These are phyloP conservation scores for Plectosphaerella plurivora DNA, from an alignment of 2,329 filamentous ascomycete species.

Conservation along the genomic window DNA sequence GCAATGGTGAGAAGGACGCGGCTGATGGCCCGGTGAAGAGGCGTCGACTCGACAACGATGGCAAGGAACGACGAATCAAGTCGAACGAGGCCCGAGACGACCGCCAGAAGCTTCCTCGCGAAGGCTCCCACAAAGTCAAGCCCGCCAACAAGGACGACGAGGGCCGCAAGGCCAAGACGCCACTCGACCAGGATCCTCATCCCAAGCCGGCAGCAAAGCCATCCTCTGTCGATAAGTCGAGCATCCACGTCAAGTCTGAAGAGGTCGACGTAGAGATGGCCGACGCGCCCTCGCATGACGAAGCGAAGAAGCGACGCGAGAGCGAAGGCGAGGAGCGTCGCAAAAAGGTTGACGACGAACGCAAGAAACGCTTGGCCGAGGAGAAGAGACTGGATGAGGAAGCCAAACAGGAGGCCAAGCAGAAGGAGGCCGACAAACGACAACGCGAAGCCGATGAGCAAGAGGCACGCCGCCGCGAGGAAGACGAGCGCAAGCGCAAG, in stretches of 20 bases:
- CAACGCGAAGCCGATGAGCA: slow-evolving; percentile 15
- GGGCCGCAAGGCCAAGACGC: slow-evolving; percentile 32
- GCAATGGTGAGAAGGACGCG: slow-evolving; percentile 48
- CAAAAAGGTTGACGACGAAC: slow-evolving; percentile 20
- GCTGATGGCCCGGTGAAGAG: slow-evolving; percentile 49
- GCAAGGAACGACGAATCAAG: slow-evolving; percentile 43
- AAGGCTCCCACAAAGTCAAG: slow-evolving; percentile 18
- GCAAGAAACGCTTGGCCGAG: slow-evolving; percentile 16
- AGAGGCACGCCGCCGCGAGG: slow-evolving; percentile 21
- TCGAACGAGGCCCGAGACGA: slow-evolving; percentile 40
- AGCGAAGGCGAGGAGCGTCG: slow-evolving; percentile 24
- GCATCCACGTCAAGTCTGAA: slow-evolving; percentile 54
- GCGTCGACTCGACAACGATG: slow-evolving; percentile 51
- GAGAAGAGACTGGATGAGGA: slow-evolving; percentile 32
- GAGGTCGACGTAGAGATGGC: slow-evolving; percentile 53
- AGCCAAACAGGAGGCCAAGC: slow-evolving; percentile 17
- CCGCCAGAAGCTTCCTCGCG: slow-evolving; percentile 14
- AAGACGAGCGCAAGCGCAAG: slow-evolving; percentile 23
- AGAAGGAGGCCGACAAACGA: slow-evolving; percentile 12
- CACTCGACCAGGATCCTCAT: slow-evolving; percentile 18
- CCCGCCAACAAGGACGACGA: slow-evolving; percentile 33
- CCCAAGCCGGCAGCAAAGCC: slow-evolving; percentile 37
- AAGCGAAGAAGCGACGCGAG: slow-evolving; percentile 22
- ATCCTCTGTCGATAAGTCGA: slow-evolving; percentile 36
- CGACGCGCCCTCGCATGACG: slow-evolving; percentile 34